A percentile compares a stretch with the other conserved stretches of the same genome.
phyloP scores from a whole-genome alignment of 2,329 filamentous ascomycete genomes.

The Microsporum audouinii region DNA sequence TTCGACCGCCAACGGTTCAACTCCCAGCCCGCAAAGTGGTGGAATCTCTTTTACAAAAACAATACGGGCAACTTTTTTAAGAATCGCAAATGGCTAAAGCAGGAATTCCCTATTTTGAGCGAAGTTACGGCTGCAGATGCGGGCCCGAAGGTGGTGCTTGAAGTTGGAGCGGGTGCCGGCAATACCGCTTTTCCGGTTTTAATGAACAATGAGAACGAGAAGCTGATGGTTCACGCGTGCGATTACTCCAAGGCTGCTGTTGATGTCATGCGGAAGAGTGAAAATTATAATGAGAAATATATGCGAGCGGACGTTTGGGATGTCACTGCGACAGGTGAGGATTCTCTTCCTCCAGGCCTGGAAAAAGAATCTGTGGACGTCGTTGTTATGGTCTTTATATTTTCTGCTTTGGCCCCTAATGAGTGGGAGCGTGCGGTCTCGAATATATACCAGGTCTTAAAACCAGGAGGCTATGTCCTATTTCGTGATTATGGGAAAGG shows the following conservation, averaged over 20 bases:
- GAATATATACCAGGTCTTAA: conserved; percentile 73
- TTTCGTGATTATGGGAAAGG: conserved; percentile 96
- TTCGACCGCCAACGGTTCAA: conserved; percentile 92
- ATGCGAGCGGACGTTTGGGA: conserved; percentile 96
- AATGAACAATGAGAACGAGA: conserved; percentile 67
- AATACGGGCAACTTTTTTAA: conserved; percentile 98
- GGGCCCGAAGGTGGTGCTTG: conserved; percentile 61
- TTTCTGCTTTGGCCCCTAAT: conserved; percentile 72
- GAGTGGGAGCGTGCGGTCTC: conserved; percentile 75
- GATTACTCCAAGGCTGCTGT: conserved; percentile 95
- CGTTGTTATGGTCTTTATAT: conserved; percentile 92
- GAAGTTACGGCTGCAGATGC: conserved; percentile 60
- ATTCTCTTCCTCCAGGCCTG: conserved; percentile 60
- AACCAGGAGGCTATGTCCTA: conserved; percentile 82
- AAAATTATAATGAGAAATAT: conserved; percentile 57
- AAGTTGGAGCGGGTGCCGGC: conserved; percentile 89
- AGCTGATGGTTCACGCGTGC: conserved; percentile 78
- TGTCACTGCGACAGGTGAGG: conserved; percentile 50
- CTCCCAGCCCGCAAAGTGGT: conserved; percentile 82
- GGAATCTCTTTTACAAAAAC: conserved; percentile 97
- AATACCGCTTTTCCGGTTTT: conserved; percentile 94
- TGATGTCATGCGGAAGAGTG: conserved; percentile 74
- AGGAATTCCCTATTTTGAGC: conserved; percentile 85
- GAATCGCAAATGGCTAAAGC: conserved; percentile 89
- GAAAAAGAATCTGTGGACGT: conserved; percentile 74